Evolutionary conservation across 179 eudicot species (phyloP).

Genomic region (Beta corolliflora): DNA sequence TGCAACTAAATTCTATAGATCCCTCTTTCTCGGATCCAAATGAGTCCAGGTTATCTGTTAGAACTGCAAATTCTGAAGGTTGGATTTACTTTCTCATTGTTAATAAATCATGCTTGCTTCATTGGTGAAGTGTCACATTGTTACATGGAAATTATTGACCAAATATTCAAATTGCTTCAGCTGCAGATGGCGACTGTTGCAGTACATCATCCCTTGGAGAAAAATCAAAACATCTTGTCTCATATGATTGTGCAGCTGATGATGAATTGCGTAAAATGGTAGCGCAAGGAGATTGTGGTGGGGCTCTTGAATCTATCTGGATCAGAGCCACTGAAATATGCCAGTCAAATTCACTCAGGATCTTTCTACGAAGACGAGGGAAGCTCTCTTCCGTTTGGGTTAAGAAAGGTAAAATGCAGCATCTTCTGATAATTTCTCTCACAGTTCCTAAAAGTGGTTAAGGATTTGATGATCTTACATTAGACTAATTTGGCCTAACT

Average conservation of each 20-base stretch:
- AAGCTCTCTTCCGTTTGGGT: slow-evolving; percentile 69
- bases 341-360: slow-evolving; percentile 62
- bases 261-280: slow-evolving; percentile 44
- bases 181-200: slow-evolving; percentile 78
- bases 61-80: slow-evolving; percentile 67
- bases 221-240: slow-evolving; percentile 61
- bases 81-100: slow-evolving; percentile 16
- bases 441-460: background rate
- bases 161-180: background rate
- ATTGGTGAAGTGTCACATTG: background rate
- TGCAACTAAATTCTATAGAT: slow-evolving; percentile 75
- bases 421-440: background rate
- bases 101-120: background rate
- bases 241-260: slow-evolving; percentile 46
- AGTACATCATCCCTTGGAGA: slow-evolving; percentile 79
- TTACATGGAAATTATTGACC: slow-evolving; percentile 5
- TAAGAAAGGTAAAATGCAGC: slow-evolving; percentile 54
- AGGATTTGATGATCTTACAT: background rate
- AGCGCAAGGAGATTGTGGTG: slow-evolving; percentile 40
- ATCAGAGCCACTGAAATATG: slow-evolving; percentile 63
- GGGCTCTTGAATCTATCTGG: slow-evolving; percentile 74
- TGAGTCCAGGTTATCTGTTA: slow-evolving; percentile 54
- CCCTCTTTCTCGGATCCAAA: slow-evolving; percentile 49
- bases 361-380: slow-evolving; percentile 70
- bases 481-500: background rate